These are phyloP conservation scores for Trametes maxima DNA, from an alignment of 768 basidiomycete species.

Conservation along the genomic window DNA sequence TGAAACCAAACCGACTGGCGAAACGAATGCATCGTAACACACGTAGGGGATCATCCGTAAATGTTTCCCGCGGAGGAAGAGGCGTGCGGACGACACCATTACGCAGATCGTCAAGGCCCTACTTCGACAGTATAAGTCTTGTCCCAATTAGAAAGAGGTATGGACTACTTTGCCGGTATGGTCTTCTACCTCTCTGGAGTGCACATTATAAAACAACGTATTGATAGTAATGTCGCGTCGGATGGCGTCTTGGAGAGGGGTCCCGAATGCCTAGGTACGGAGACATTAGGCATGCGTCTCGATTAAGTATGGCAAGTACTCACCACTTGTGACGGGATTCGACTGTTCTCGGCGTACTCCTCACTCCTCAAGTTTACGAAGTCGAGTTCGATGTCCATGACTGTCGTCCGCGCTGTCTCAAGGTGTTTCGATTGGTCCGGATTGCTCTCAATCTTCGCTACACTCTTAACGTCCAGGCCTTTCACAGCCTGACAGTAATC, in stretches of 20 bases:
- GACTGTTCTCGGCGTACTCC: constrained; percentile 82
- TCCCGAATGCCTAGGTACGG: constrained; percentile 75
- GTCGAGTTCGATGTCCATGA: constrained; percentile 85
- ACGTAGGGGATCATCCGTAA: constrained; percentile 91
- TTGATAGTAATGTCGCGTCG: constrained; percentile 96
- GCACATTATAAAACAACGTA: constrained; percentile 93
- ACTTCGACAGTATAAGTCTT: constrained; percentile 19
- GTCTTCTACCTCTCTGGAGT: constrained; percentile 84
- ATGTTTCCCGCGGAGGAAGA: constrained; percentile 82
- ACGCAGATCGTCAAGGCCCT: constrained; percentile 87
- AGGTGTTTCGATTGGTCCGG: constrained; percentile 98
- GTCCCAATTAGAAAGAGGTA: not conserved
- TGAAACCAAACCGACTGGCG: constrained; percentile 87
- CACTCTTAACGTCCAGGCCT: constrained; percentile 54
- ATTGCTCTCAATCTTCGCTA: constrained; percentile 88
- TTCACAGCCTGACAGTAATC: constrained; percentile 57
- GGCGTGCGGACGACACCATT: constrained; percentile 86
- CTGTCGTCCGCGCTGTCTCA: constrained; percentile 86
- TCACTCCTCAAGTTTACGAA: constrained; percentile 94
- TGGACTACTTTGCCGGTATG: constrained; percentile 68
- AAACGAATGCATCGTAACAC: constrained; percentile 92
- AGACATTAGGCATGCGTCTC: not conserved
- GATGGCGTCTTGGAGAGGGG: constrained; percentile 87
- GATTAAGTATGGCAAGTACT: constrained; percentile 29
- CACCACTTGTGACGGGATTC: constrained; percentile 89